Evolutionary conservation across 192 early-diverging fungal species (phyloP).

Genomic region (Geosiphon pyriformis): DNA sequence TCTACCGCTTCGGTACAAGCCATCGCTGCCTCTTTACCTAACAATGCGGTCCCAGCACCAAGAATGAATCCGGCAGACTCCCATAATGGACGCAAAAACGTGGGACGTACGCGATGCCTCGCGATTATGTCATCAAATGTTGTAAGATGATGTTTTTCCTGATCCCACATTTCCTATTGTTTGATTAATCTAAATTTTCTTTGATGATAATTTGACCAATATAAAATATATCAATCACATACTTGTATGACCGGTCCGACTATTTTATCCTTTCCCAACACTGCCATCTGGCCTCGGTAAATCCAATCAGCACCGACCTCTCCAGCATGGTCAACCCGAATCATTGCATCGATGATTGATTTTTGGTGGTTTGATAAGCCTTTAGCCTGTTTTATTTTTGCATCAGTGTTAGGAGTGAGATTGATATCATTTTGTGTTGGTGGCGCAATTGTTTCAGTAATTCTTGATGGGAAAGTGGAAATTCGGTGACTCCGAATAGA

Average conservation of each 20-base stretch:
- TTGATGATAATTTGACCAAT: not conserved
- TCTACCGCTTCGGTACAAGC: slow-evolving; percentile 99
- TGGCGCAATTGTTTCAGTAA: not conserved
- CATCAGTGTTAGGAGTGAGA: not conserved
- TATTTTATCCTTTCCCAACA: slow-evolving; percentile 63
- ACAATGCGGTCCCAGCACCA: slow-evolving; percentile 77
- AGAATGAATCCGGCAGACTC: slow-evolving; percentile 79
- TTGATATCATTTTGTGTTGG: not conserved
- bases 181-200: not conserved
- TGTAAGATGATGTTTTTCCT: slow-evolving; percentile 80
- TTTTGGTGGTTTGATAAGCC: slow-evolving; percentile 29
- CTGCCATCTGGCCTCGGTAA: slow-evolving; percentile 90
- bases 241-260: slow-evolving; percentile 67
- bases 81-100: slow-evolving; percentile 80
- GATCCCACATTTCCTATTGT: slow-evolving; percentile 94
- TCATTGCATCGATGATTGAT: slow-evolving; percentile 62
- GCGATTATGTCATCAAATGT: slow-evolving; percentile 73
- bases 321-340: slow-evolving; percentile 96
- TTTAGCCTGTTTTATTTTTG: not conserved
- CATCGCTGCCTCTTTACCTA: slow-evolving; percentile 96
- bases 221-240: slow-evolving; percentile 12
- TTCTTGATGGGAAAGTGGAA: too few relatives aligned
- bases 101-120: slow-evolving; percentile 79
- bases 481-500: too few relatives aligned
- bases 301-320: slow-evolving; percentile 94